Evolutionary conservation across 495 filamentous ascomycete genomes (phyloP), one percentile per base, ranked within the genome.

Genomic region (Penicillium fimorum): DNA sequence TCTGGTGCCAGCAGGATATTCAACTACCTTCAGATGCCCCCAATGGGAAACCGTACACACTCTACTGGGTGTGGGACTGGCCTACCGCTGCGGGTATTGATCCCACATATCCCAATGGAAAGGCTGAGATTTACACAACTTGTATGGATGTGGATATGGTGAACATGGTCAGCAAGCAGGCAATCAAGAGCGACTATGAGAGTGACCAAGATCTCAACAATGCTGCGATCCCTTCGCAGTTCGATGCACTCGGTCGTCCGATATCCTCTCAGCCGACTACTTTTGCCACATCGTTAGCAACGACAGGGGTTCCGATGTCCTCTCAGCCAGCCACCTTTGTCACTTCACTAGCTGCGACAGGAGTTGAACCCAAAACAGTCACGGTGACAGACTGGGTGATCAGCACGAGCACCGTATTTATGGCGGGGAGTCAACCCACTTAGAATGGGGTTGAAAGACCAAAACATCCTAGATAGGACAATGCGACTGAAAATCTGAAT

Each of bases 61-160:
- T 94, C 40, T 92, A 96, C 72, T 97, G 92, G 92, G 84, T 96
- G 5, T 96, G 92, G 92, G 86, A 95, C 60, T 97, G 90, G 90
- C 85, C 87, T 4, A 86, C 82, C 0, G 69, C 69, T 12, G 70
- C 80, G 13, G 67, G 65, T 12, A 65, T 55, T 22, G 77, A 79
- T 62, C 78, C 72, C 44, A 70, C 49, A 33, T 65, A 78, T 13
- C 79, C 81, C 3, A 64, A 80, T 1, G 79, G 80, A 20, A 85
- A 82, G 57, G 75, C 77, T 53, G 86, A 96, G 69, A 80, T 85
- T 55, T 96, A 96, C 67, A 92, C 89, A 0, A 86, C 86, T 8
- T 93, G 92, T 63, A 83, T 90, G 62, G 92, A 96, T 70, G 78
- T 92, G 57, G 72, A 87, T 40, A 72, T 95, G 47, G 71, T 75